A percentile compares a stretch with the other conserved stretches of the same genome.
Evolutionary conservation across 1,284 basidiomycete genomes (phyloP).

Genomic region (Sporisorium scitamineum): DNA sequence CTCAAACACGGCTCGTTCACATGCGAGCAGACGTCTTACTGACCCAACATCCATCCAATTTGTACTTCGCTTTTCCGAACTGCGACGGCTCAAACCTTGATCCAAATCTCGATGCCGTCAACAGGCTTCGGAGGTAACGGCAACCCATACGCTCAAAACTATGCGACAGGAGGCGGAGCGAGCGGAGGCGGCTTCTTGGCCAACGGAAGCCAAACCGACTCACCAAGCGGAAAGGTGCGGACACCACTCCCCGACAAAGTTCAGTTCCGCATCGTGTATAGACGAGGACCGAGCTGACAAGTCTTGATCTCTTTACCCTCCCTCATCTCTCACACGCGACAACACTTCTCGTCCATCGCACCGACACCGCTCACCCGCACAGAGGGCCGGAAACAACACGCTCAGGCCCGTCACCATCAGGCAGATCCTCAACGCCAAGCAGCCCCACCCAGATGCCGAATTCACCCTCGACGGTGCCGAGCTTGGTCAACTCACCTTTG

Average conservation of each 20-base stretch:
- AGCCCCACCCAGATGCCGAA: constrained; percentile 87
- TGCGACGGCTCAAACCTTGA: background rate
- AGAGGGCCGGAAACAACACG: constrained; percentile 60
- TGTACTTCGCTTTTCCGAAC: background rate
- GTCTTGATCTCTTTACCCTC: background rate
- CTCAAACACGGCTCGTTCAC: background rate
- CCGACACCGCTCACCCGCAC: background rate
- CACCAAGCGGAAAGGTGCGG: constrained; percentile 47
- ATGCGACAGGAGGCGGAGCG: constrained; percentile 54
- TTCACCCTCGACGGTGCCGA: constrained; percentile 85
- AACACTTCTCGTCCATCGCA: background rate
- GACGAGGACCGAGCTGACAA: constrained; percentile 1
- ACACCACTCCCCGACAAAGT: background rate
- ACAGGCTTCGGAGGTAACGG: constrained; percentile 35
- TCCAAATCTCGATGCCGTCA: background rate
- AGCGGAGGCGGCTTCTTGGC: constrained; percentile 57
- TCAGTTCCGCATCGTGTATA: constrained; percentile 4
- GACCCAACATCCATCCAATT: background rate
- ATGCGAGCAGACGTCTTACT: background rate
- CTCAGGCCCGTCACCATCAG: constrained; percentile 87
- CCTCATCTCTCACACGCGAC: background rate
- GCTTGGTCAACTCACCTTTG: constrained; percentile 82
- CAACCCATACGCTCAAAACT: constrained; percentile 60
- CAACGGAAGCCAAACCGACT: constrained; percentile 48
- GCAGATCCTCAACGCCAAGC: constrained; percentile 81